Evolutionary conservation across 768 basidiomycete species (phyloP).

Genomic region (Cystoderma amianthinum): DNA sequence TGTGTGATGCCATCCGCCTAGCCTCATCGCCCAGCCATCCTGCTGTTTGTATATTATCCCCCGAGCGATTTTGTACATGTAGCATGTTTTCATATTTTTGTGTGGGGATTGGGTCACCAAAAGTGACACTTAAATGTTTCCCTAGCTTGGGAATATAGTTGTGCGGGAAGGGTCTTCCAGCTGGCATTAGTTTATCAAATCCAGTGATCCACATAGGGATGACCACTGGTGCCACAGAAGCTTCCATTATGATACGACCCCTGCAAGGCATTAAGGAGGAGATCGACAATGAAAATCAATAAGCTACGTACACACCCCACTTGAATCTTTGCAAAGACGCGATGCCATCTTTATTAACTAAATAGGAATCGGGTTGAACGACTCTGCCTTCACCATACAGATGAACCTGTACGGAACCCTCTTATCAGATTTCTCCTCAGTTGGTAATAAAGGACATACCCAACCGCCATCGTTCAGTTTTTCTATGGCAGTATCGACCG

Average conservation of each 20-base stretch:
- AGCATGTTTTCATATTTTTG: conserved; percentile 22
- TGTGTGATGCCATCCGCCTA: conserved; percentile 1
- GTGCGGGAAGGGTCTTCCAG: conserved; percentile 68
- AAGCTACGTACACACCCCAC: conserved; percentile 82
- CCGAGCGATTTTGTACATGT: neutral
- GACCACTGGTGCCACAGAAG: conserved; percentile 57
- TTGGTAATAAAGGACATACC: conserved; percentile 42
- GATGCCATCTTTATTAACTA: conserved; percentile 29
- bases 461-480: conserved; percentile 79
- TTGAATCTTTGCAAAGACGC: conserved; percentile 71
- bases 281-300: too few species aligned
- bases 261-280: conserved; percentile 26
- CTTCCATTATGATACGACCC: conserved; percentile 72
- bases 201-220: conserved; percentile 91
- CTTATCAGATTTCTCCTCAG: neutral
- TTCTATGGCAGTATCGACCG: conserved; percentile 77
- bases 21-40: conserved; percentile 15
- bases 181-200: conserved; percentile 89
- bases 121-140: conserved; percentile 63
- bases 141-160: conserved; percentile 64
- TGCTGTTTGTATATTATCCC: neutral
- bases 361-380: conserved; percentile 60
- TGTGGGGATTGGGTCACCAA: conserved; percentile 66
- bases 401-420: conserved; percentile 56
- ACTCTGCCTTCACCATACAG: conserved; percentile 88